These are phyloP conservation scores for Cercophora samala DNA, from an alignment of 495 filamentous ascomycete genomes.

Conservation along the genomic window DNA sequence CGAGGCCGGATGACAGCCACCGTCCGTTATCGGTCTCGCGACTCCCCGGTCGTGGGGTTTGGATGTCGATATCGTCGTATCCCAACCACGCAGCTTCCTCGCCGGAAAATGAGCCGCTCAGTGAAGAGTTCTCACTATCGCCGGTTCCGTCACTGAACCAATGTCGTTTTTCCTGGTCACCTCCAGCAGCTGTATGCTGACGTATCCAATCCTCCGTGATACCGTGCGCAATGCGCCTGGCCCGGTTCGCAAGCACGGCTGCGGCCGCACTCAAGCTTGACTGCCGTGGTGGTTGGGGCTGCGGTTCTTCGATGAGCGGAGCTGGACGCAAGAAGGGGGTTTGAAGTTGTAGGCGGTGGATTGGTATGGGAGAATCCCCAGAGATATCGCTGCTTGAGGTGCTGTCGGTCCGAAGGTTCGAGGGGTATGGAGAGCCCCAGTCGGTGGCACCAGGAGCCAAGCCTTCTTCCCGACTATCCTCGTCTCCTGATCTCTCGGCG, in stretches of 20 bases:
- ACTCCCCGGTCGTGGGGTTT: slow-evolving; percentile 21
- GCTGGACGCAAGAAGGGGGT: slow-evolving; percentile 53
- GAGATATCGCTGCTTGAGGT: slow-evolving; percentile 47
- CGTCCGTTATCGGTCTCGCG: slow-evolving; percentile 37
- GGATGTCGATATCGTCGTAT: slow-evolving; percentile 34
- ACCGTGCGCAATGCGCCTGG: slow-evolving; percentile 53
- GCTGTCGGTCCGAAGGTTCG: slow-evolving; percentile 48
- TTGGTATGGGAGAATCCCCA: slow-evolving; percentile 52
- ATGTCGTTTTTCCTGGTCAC: slow-evolving; percentile 59
- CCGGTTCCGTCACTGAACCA: slow-evolving; percentile 75
- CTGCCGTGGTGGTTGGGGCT: slow-evolving; percentile 37
- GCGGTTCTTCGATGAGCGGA: slow-evolving; percentile 35
- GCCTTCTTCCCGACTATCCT: slow-evolving; percentile 19
- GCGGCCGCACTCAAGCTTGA: slow-evolving; percentile 49
- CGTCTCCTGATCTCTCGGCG: neutral
- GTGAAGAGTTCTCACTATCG: slow-evolving; percentile 59
- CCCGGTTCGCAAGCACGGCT: slow-evolving; percentile 54
- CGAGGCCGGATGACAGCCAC: slow-evolving; percentile 40
- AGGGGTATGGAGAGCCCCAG: slow-evolving; percentile 73
- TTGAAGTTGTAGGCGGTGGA: slow-evolving; percentile 50
- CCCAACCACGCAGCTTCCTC: slow-evolving; percentile 47
- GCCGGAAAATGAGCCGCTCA: slow-evolving; percentile 54
- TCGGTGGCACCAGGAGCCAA: slow-evolving; percentile 58
- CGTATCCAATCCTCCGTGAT: slow-evolving; percentile 78
- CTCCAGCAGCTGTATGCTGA: slow-evolving; percentile 62